Conservation (phyloP, 2,329 filamentous ascomycete genomes). For the Pestalotiopsis sp. region DNA sequence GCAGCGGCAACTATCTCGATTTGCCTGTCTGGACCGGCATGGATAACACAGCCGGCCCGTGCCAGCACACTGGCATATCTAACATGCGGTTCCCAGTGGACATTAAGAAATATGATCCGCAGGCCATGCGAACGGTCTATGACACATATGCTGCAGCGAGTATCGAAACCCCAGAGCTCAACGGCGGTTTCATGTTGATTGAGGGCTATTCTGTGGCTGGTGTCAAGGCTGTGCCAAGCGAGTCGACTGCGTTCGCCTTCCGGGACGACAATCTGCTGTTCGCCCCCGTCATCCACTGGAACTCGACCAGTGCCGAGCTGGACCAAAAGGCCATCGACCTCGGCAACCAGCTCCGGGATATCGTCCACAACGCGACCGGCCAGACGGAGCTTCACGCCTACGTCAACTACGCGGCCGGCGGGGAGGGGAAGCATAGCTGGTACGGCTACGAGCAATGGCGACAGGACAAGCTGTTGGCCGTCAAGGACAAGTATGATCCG, state of each 20-base stretch:
- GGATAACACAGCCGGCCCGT: conserved; percentile 34
- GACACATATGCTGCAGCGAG: conserved; percentile 32
- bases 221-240: conserved; percentile 36
- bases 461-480: conserved; percentile 39
- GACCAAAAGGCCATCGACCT: conserved; percentile 35
- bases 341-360: conserved; percentile 38
- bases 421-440: conserved; percentile 40
- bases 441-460: conserved; percentile 55
- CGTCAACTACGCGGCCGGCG: conserved; percentile 54
- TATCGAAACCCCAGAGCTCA: conserved; percentile 27
- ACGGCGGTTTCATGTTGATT: conserved; percentile 54
- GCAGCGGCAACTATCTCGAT: conserved; percentile 45
- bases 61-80: conserved; percentile 41
- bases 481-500: conserved; percentile 54
- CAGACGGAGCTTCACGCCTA: conserved; percentile 38
- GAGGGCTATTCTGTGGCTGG: conserved; percentile 54
- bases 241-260: conserved; percentile 46
- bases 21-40: conserved; percentile 46
- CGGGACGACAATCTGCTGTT: conserved; percentile 45
- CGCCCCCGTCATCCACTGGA: conserved; percentile 39
- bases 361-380: conserved; percentile 36
- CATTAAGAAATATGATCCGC: conserved; percentile 37
- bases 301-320: conserved; percentile 28
- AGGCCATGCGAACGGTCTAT: conserved; percentile 30
- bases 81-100: conserved; percentile 48